Percentiles rank a stretch among this genome's conserved stretches.
Evolutionary conservation across 2,329 filamentous ascomycete species (phyloP).

Genomic region (Penicillium sp.): DNA sequence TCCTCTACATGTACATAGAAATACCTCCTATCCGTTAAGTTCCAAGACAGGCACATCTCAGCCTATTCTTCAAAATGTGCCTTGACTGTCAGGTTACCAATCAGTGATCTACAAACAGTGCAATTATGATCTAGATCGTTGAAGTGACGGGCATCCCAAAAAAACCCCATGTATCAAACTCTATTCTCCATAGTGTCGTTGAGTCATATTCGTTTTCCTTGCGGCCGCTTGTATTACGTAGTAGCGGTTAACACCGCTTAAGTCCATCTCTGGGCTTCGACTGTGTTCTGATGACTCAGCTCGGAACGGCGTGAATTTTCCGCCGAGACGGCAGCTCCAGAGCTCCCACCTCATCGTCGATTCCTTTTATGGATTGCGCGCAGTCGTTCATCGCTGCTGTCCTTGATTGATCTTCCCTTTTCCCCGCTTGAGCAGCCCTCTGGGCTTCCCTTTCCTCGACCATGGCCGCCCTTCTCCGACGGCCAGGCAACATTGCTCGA

Average conservation of each 20-base stretch:
- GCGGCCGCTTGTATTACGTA: neutral
- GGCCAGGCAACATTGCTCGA: conserved; percentile 64
- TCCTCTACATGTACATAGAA: conserved; percentile 18
- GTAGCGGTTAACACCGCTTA: conserved; percentile 7
- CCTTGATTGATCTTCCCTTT: conserved; percentile 23
- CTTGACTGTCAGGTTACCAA: neutral
- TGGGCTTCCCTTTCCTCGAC: conserved; percentile 40
- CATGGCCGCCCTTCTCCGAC: conserved; percentile 67
- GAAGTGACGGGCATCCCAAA: neutral
- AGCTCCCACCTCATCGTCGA: conserved; percentile 23
- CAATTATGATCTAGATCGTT: neutral
- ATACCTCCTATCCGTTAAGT: neutral
- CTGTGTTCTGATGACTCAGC: conserved; percentile 35
- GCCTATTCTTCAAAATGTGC: neutral
- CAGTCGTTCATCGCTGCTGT: conserved; percentile 20
- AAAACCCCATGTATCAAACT: too few species aligned
- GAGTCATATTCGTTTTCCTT: neutral
- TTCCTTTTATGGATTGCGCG: conserved; percentile 28
- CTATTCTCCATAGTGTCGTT: too few species aligned
- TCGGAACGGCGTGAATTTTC: conserved; percentile 31
- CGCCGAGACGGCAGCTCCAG: conserved; percentile 24
- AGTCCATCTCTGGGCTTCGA: conserved; percentile 10
- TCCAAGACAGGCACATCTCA: neutral
- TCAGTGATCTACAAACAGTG: neutral
- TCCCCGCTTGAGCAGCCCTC: conserved; percentile 28